Evolutionary conservation across 495 filamentous ascomycete genomes (phyloP), one percentile per base, ranked within the genome.

Genomic region (Penicillium canariense): DNA sequence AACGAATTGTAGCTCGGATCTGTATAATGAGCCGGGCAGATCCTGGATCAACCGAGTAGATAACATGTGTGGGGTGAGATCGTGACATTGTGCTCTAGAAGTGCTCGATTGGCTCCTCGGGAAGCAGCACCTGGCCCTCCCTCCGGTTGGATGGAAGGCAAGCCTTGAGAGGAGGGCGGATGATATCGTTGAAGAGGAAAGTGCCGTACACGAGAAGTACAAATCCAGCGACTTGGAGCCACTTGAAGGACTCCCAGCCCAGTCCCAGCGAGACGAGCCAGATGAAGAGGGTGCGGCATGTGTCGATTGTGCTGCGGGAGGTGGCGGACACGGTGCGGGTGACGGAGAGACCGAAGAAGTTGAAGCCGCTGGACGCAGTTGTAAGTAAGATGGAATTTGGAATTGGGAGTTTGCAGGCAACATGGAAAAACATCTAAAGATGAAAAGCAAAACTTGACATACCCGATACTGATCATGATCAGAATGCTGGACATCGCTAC

Each of bases 381-480:
- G 38, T 42, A 12, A 42, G 38, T 25, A 25, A 34, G 31, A 34
- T 34, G 31, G 8, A 9, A 34, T 15, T 50, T 40, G 39, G 25
- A 50, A 39, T 48, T 49, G 61, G 50, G 26, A 30, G 26, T 31
- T 4, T 1, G 10, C 2, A 12, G 0, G 8, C 15, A 30, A 10
- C 10, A n/a, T 30, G 28, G 4, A n/a, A n/a, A 14, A 25, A n/a
- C 14, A 48, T 36, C 11, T 34, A 34, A 6, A 17, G 23, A 25
- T 0, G 27, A 30, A 32, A 10, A 15, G 10, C 7, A 30, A 31
- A 52, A 20, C 26, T 32, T 31, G 12, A 77, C 86, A 68, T 81
- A 94, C 87, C 91, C 91, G 65, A 98, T 97, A 66, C 87, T 92
- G 60, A 98, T 82, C 94, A 98, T 98, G 57, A 97, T 97, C 35